Base-by-base conservation (phyloP, 2,329 filamentous ascomycete species). In the Xylaria sp. region DNA sequence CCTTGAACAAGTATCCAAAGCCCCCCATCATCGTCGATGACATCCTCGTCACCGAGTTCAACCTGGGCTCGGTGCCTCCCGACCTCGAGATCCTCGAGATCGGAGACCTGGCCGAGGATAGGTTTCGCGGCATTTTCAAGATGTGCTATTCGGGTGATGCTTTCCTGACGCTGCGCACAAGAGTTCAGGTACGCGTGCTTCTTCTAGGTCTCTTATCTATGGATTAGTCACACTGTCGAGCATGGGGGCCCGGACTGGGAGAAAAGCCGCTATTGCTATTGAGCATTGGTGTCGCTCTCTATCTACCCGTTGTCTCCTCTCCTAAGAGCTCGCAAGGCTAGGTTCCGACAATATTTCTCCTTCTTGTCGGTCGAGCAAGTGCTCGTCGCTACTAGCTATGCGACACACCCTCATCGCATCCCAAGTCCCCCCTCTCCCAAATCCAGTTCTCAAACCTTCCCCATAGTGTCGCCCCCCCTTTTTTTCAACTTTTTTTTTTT, bases 1-100 rank as follows among this genome's bases (percentile, higher is more conserved):
- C 96, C 39, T 86, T 99, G 76, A 99, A 99, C 86, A 98, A 98
- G 82, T 96, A 93, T 61, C 94, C 95, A 44, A 98, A 98, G 77
- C 96, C 96, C 64, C 96, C 96, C 67, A 98, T 98, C 77, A 99
- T 99, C 78, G 96, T 98, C 83, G 96, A 97, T 86, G 96, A 99
- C 81, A 98, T 99, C 82, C 88, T 97, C 79, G 96, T 99, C 73
- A 97, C 93, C 80, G 96, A 99, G 83, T 87, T 99, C 80, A 99
- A 99, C 81, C 87, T 99, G 69, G 96, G 96, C 77, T 94, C 93
- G 68, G 93, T 96, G 56, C 95, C 96, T 53, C 96, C 96, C 11
- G 93, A 98, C 77, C 83, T 99, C 75, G 96, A 99, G 81, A 98
- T 99, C 71, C 83, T 99, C 71, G 96, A 99, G 84, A 97, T 99